phyloP scores from a whole-genome alignment of 306 rosid species.

The Vicia sativa region DNA sequence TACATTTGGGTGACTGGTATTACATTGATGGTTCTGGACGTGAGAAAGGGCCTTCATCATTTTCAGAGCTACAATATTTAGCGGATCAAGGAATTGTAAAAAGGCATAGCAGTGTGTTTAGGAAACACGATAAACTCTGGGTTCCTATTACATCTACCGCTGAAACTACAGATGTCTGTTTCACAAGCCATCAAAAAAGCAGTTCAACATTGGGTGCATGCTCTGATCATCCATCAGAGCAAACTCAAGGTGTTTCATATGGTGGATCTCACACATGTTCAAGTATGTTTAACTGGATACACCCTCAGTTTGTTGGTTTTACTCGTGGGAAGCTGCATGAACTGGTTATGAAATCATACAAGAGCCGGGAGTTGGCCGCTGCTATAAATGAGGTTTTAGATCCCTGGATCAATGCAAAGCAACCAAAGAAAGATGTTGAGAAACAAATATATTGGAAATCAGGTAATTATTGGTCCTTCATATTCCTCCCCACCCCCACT shows the following conservation, averaged over 20 bases:
- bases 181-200: slow-evolving; percentile 46
- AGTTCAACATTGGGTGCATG: slow-evolving; percentile 48
- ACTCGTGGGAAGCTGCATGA: slow-evolving; percentile 92
- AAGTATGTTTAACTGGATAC: slow-evolving; percentile 54
- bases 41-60: slow-evolving; percentile 87
- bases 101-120: slow-evolving; percentile 74
- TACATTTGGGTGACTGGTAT: slow-evolving; percentile 93
- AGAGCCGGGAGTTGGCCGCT: slow-evolving; percentile 94
- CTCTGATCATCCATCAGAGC: slow-evolving; percentile 44
- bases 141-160: slow-evolving; percentile 78
- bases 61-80: slow-evolving; percentile 75
- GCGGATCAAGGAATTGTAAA: slow-evolving; percentile 78
- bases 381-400: slow-evolving; percentile 95
- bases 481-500: background rate
- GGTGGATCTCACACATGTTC: slow-evolving; percentile 37
- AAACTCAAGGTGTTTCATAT: slow-evolving; percentile 40
- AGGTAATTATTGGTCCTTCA: slow-evolving; percentile 52
- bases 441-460: slow-evolving; percentile 81
- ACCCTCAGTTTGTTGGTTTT: slow-evolving; percentile 90
- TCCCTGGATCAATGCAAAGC: slow-evolving; percentile 96
- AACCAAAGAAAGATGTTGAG: slow-evolving; percentile 91
- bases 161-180: slow-evolving; percentile 56
- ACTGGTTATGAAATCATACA: slow-evolving; percentile 88
- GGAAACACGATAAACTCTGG: slow-evolving; percentile 89
- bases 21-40: slow-evolving; percentile 98